Conservation (phyloP, 75 land plant genomes). For the Sequoiadendron giganteum region DNA sequence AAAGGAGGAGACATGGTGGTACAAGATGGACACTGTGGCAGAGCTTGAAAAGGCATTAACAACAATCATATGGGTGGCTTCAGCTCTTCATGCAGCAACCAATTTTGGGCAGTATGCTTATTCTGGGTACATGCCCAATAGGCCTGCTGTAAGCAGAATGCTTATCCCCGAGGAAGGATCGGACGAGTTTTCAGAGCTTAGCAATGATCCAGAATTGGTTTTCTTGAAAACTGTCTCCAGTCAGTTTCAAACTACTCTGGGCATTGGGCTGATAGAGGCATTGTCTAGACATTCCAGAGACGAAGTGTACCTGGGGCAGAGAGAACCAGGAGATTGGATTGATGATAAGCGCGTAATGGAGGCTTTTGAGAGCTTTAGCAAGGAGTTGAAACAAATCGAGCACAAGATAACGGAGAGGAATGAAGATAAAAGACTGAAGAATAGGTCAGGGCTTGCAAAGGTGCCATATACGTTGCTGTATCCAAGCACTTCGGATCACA, state of each 20-base stretch:
- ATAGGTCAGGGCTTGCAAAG: constrained; percentile 56
- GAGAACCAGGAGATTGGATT: constrained; percentile 43
- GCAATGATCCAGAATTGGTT: constrained; percentile 15
- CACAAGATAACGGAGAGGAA: constrained; percentile 39
- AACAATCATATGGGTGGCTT: constrained; percentile 53
- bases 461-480: constrained; percentile 67
- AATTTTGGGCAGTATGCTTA: constrained; percentile 53
- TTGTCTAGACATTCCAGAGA: constrained; percentile 31
- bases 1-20: constrained; percentile 30
- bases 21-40: constrained; percentile 13
- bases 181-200: constrained; percentile 16
- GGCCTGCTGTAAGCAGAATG: constrained; percentile 30
- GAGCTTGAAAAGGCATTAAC: constrained; percentile 47
- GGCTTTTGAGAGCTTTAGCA: constrained; percentile 22
- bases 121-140: constrained; percentile 41
- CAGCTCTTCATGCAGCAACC: constrained; percentile 47
- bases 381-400: constrained; percentile 31
- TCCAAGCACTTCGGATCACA: constrained; percentile 36
- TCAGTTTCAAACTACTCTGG: constrained; percentile 22
- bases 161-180: constrained; percentile 24
- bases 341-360: constrained; percentile 23
- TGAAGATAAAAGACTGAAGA: constrained; percentile 29
- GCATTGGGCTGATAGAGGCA: constrained; percentile 33
- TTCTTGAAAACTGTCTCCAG: constrained; percentile 16
- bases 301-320: constrained; percentile 65